phyloP scores from a whole-genome alignment of 129 eudicot species.

The Flaveria ramosissima region DNA sequence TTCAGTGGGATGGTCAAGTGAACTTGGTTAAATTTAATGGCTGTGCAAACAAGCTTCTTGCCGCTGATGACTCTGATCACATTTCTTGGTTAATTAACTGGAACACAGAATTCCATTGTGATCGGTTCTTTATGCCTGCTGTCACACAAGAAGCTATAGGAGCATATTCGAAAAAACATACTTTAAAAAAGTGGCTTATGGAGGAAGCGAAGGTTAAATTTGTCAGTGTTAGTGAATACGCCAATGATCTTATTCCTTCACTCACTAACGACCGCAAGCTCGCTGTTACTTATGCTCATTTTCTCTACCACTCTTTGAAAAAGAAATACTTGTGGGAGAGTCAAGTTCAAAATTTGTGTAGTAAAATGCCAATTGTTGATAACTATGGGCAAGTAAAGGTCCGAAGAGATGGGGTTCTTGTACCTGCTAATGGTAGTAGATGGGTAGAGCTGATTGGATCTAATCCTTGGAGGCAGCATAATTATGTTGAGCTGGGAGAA shows the following conservation, averaged over 20 bases:
- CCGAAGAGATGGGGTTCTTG: slow-evolving; percentile 34
- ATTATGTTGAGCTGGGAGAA: slow-evolving; percentile 50
- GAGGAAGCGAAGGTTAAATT: slow-evolving; percentile 34
- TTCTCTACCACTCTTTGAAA: slow-evolving; percentile 39
- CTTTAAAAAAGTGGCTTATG: slow-evolving; percentile 42
- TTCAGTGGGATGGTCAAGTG: slow-evolving; percentile 24
- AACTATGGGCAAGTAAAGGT: slow-evolving; percentile 37
- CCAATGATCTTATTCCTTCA: slow-evolving; percentile 20
- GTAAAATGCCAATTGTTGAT: slow-evolving; percentile 46
- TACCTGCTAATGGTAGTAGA: slow-evolving; percentile 53
- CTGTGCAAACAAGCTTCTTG: slow-evolving; percentile 27
- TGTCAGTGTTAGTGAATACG: slow-evolving; percentile 38
- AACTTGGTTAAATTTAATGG: slow-evolving; percentile 29
- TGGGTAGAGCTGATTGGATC: slow-evolving; percentile 54
- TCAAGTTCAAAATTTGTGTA: slow-evolving; percentile 29
- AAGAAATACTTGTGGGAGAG: slow-evolving; percentile 8
- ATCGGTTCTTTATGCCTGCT: slow-evolving; percentile 38
- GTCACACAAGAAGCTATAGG: slow-evolving; percentile 36
- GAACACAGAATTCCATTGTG: slow-evolving; percentile 38
- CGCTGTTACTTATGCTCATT: slow-evolving; percentile 49
- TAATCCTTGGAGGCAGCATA: slow-evolving; percentile 52
- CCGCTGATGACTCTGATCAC: slow-evolving; percentile 9
- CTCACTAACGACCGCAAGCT: slow-evolving; percentile 20
- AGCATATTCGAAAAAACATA: slow-evolving; percentile 13
- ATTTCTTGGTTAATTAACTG: slow-evolving; percentile 49